Conservation (phyloP, 345 rosid species). For the Citrus sp. region DNA sequence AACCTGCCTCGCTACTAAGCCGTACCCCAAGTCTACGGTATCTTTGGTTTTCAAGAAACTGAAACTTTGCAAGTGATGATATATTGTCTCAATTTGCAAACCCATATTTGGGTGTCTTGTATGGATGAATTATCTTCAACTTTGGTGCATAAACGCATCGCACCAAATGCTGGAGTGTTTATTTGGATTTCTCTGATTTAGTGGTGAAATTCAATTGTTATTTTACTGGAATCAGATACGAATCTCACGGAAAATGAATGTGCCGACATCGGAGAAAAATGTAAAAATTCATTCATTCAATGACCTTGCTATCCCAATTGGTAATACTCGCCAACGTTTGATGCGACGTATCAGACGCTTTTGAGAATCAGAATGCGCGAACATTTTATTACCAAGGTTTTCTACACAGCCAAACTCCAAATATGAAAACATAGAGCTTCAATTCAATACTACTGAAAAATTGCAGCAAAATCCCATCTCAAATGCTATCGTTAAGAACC, state of each 20-base stretch:
- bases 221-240: background rate
- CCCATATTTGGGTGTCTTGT: background rate
- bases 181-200: too few relatives aligned
- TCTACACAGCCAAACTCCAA: background rate
- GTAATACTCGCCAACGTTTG: background rate
- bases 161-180: too few relatives aligned
- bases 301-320: background rate
- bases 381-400: background rate
- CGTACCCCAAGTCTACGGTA: conserved; percentile 59
- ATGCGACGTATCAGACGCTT: too few relatives aligned
- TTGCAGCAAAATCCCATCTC: background rate
- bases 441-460: background rate
- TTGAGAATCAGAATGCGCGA: background rate
- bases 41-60: conserved; percentile 63
- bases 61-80: conserved; percentile 71
- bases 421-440: background rate
- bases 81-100: background rate
- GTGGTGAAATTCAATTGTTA: too few relatives aligned
- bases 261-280: too few relatives aligned
- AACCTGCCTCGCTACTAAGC: conserved; percentile 83
- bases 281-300: too few relatives aligned
- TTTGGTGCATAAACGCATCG: too few relatives aligned
- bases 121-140: too few relatives aligned
- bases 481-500: background rate
- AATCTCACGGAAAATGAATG: too few relatives aligned